phyloP scores from a whole-genome alignment of 2,329 filamentous ascomycete genomes.

The Pseudogymnoascus sp. region DNA sequence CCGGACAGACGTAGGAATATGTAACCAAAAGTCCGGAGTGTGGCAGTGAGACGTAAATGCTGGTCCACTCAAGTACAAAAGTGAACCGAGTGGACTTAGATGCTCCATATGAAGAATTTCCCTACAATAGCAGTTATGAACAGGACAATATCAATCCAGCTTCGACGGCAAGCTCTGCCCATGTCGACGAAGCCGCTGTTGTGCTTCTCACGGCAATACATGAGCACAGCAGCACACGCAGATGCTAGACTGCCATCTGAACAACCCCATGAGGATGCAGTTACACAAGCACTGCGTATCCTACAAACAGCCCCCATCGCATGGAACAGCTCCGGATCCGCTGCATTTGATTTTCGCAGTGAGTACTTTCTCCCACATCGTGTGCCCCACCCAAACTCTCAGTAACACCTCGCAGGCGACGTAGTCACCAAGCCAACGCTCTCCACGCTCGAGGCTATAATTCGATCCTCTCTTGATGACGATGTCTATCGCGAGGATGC shows the following conservation, averaged over 20 bases:
- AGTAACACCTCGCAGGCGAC: constrained; percentile 44
- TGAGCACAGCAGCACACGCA: background rate
- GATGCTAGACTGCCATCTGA: background rate
- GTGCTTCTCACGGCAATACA: background rate
- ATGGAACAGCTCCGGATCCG: constrained; percentile 29
- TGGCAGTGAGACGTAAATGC: background rate
- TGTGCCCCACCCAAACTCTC: background rate
- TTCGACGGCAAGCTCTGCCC: background rate
- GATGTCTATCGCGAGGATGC: constrained; percentile 79
- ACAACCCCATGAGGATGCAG: background rate
- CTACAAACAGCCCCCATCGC: constrained; percentile 17
- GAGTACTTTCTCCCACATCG: constrained; percentile 9
- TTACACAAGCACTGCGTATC: background rate
- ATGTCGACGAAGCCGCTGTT: background rate
- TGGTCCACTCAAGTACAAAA: background rate
- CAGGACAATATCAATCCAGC: background rate
- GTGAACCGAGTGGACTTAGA: background rate
- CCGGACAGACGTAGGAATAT: background rate
- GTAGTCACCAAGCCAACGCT: constrained; percentile 69
- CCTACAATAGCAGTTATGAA: background rate
- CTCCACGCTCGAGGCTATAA: constrained; percentile 76
- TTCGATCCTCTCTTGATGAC: constrained; percentile 68
- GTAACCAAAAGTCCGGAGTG: background rate
- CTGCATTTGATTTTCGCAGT: constrained; percentile 33
- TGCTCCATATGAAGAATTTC: background rate